Conservation (phyloP, 1,284 basidiomycete genomes). For the Rhizopogon parksii region DNA sequence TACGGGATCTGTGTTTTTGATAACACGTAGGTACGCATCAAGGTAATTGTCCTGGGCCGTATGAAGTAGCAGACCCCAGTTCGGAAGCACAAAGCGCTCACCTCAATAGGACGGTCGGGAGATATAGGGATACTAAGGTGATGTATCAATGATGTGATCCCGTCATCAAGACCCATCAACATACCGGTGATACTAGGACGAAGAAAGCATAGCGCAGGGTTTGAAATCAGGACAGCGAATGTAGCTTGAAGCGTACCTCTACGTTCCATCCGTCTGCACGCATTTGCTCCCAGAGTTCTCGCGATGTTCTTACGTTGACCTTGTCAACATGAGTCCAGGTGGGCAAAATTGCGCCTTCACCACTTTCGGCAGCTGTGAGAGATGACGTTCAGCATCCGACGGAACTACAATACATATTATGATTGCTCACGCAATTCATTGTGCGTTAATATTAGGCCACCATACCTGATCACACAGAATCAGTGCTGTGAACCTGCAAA, state of each 20-base stretch:
- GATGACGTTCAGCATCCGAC: background rate
- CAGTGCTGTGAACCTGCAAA: background rate
- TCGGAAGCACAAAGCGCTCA: conserved; percentile 18
- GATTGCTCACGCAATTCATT: conserved; percentile 66
- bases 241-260: conserved; percentile 47
- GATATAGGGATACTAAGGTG: conserved; percentile 84
- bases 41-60: conserved; percentile 79
- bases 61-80: conserved; percentile 6
- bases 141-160: conserved; percentile 3
- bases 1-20: conserved; percentile 77
- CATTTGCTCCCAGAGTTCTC: conserved; percentile 82
- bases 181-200: conserved; percentile 55
- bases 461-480: conserved; percentile 49
- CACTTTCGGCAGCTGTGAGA: conserved; percentile 51
- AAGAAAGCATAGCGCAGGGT: conserved; percentile 3
- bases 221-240: background rate
- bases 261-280: conserved; percentile 84
- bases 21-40: conserved; percentile 85
- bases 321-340: conserved; percentile 94
- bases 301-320: conserved; percentile 79
- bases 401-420: background rate
- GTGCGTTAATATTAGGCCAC: conserved; percentile 89
- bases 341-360: conserved; percentile 79
- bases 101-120: conserved; percentile 82
- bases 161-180: conserved; percentile 11